Evolutionary conservation across 257 asterid genomes (phyloP).

Genomic region (Solanum ossicruentum): DNA sequence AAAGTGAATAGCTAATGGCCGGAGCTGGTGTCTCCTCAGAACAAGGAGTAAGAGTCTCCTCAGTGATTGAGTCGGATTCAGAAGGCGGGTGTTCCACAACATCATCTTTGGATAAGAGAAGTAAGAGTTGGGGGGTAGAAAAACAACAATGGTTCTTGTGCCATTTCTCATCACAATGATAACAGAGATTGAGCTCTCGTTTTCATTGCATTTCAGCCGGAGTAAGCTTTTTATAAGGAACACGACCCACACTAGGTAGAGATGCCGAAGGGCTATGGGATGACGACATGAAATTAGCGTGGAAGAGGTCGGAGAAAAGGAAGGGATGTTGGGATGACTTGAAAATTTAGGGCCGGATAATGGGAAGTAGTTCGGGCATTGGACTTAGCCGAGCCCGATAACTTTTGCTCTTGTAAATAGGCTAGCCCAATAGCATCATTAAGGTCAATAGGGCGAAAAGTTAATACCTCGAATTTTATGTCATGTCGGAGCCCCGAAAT

Average conservation of each 20-base stretch:
- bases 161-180: neutral
- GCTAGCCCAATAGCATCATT: neutral
- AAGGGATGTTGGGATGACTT: neutral
- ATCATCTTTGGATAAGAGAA: neutral
- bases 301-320: neutral
- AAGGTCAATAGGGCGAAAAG: neutral
- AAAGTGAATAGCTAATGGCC: neutral
- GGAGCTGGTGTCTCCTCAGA: neutral
- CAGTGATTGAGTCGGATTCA: no score
- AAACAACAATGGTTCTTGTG: neutral
- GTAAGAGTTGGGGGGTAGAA: neutral
- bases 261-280: neutral
- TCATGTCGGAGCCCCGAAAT: neutral
- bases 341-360: neutral
- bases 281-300: neutral
- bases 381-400: neutral
- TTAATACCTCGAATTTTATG: neutral
- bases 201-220: neutral
- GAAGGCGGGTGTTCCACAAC: neutral
- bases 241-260: neutral
- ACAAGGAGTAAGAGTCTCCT: no score
- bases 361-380: neutral
- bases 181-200: neutral
- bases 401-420: neutral
- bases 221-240: neutral